Percentiles rank a stretch among this genome's conserved stretches.
These are phyloP conservation scores for Fusarium keratoplasticum DNA, from an alignment of 2,329 filamentous ascomycete genomes.

Conservation along the genomic window DNA sequence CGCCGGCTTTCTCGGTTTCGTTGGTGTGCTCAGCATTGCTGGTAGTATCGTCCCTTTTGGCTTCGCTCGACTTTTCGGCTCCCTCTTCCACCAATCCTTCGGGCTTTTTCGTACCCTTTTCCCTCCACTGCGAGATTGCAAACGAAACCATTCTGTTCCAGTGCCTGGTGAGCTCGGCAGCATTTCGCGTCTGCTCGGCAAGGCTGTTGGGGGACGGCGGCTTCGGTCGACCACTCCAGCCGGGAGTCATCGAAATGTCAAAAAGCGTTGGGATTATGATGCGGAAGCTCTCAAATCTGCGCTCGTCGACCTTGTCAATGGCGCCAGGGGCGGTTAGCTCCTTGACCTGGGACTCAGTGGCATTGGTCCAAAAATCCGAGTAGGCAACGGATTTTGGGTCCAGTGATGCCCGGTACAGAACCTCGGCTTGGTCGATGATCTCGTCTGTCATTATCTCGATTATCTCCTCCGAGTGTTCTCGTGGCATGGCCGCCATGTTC, in stretches of 20 bases:
- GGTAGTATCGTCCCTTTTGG: slow-evolving; percentile 18
- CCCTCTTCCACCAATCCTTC: slow-evolving; percentile 41
- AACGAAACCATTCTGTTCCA: slow-evolving; percentile 63
- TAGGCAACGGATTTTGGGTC: slow-evolving; percentile 57
- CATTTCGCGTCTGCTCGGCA: slow-evolving; percentile 66
- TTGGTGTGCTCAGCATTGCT: slow-evolving; percentile 18
- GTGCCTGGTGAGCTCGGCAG: slow-evolving; percentile 59
- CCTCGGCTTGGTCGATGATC: slow-evolving; percentile 60
- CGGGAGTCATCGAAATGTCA: slow-evolving; percentile 66
- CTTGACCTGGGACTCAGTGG: slow-evolving; percentile 41
- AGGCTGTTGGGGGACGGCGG: slow-evolving; percentile 59
- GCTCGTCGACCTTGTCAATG: slow-evolving; percentile 40
- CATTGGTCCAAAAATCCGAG: slow-evolving; percentile 56
- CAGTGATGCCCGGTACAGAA: slow-evolving; percentile 58
- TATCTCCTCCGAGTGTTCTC: slow-evolving; percentile 50
- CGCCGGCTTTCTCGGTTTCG: slow-evolving; percentile 6
- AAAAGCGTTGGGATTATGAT: slow-evolving; percentile 64
- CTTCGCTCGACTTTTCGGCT: slow-evolving; percentile 17
- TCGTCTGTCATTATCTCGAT: slow-evolving; percentile 53
- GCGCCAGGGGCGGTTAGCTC: slow-evolving; percentile 42
- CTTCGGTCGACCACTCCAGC: slow-evolving; percentile 59
- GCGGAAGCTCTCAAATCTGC: slow-evolving; percentile 57
- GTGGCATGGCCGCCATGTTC: slow-evolving; percentile 61
- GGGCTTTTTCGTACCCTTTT: slow-evolving; percentile 56
- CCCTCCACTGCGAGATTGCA: slow-evolving; percentile 58